Percentiles rank a stretch among this genome's conserved stretches.
Evolutionary conservation across 1,139 yeast genomes (phyloP).

Genomic region (Sugiyamaella sp.): DNA sequence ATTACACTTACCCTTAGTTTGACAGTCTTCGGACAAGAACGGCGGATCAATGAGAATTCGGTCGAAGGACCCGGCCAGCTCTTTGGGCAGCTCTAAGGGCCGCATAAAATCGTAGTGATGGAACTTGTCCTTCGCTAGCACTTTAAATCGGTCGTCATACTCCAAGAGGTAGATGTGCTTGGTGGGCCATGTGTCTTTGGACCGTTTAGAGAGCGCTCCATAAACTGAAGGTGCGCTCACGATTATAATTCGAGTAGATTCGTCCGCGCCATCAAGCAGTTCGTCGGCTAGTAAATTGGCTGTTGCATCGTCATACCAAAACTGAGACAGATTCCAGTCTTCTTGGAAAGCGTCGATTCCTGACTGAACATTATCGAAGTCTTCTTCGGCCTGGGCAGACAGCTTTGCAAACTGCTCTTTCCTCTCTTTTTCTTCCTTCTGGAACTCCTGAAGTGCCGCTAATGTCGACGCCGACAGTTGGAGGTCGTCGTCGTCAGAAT

Average conservation of each 20-base stretch:
- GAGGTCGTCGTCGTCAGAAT: conserved; percentile 17
- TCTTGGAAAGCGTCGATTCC: conserved; percentile 75
- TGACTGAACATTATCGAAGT: conserved; percentile 41
- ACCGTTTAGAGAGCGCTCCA: conserved; percentile 67
- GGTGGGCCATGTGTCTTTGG: conserved; percentile 42
- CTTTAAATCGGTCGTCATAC: conserved; percentile 71
- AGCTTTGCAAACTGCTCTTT: conserved; percentile 61
- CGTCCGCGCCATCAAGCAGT: conserved; percentile 69
- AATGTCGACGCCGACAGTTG: conserved; percentile 69
- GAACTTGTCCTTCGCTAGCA: conserved; percentile 70
- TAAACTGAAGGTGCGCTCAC: conserved; percentile 92
- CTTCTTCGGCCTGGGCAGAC: conserved; percentile 60
- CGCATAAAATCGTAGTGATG: conserved; percentile 72
- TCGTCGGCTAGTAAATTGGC: conserved; percentile 70
- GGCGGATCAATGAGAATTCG: conserved; percentile 88
- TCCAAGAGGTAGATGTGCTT: conserved; percentile 68
- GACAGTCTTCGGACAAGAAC: conserved; percentile 79
- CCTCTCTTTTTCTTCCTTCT: conserved; percentile 64
- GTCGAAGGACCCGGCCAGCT: conserved; percentile 64
- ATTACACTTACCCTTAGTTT: conserved; percentile 51
- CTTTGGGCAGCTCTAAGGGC: conserved; percentile 65
- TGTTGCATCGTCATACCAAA: conserved; percentile 72
- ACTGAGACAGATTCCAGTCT: conserved; percentile 93
- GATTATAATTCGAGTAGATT: conserved; percentile 67
- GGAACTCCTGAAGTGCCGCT: conserved; percentile 76